Conservation (phyloP, 2,329 filamentous ascomycete species). For the Teratosphaeriaceae sp. region DNA sequence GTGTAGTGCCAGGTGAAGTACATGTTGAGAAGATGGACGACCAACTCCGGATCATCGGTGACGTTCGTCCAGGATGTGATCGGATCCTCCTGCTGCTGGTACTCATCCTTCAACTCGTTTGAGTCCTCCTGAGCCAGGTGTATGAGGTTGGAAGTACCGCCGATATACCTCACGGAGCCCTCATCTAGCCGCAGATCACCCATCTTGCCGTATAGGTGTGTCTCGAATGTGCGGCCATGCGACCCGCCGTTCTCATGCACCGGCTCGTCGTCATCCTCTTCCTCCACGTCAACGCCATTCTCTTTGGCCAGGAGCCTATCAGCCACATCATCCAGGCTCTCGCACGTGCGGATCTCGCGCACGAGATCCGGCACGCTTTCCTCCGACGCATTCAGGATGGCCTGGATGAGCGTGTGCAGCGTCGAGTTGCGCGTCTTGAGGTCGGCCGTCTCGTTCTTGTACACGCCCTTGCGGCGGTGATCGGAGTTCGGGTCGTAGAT, state of each 20-base stretch:
- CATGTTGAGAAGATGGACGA: slow-evolving; percentile 88
- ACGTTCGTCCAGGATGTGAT: slow-evolving; percentile 83
- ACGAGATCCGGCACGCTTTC: slow-evolving; percentile 78
- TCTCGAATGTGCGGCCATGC: slow-evolving; percentile 52
- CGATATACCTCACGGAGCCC: slow-evolving; percentile 82
- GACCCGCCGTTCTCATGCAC: slow-evolving; percentile 27
- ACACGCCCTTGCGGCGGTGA: slow-evolving; percentile 92
- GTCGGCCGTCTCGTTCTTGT: slow-evolving; percentile 86
- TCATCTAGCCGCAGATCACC: slow-evolving; percentile 82
- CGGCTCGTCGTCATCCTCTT: slow-evolving; percentile 34
- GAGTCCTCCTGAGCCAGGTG: slow-evolving; percentile 56
- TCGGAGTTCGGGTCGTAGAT: slow-evolving; percentile 96
- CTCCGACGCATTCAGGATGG: slow-evolving; percentile 84
- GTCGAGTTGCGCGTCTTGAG: slow-evolving; percentile 83
- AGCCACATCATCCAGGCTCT: slow-evolving; percentile 61
- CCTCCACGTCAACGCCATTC: slow-evolving; percentile 38
- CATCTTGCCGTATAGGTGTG: slow-evolving; percentile 85
- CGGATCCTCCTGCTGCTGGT: slow-evolving; percentile 56
- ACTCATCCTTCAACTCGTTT: slow-evolving; percentile 34
- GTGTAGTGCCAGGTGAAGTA: slow-evolving; percentile 98
- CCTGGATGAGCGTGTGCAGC: slow-evolving; percentile 84
- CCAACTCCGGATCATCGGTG: slow-evolving; percentile 68
- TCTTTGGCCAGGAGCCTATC: slow-evolving; percentile 51
- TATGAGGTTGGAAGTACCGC: slow-evolving; percentile 88
- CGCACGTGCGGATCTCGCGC: slow-evolving; percentile 80